These are phyloP conservation scores for Medicago ruthenica DNA, from an alignment of 306 rosid species.

Conservation along the genomic window DNA sequence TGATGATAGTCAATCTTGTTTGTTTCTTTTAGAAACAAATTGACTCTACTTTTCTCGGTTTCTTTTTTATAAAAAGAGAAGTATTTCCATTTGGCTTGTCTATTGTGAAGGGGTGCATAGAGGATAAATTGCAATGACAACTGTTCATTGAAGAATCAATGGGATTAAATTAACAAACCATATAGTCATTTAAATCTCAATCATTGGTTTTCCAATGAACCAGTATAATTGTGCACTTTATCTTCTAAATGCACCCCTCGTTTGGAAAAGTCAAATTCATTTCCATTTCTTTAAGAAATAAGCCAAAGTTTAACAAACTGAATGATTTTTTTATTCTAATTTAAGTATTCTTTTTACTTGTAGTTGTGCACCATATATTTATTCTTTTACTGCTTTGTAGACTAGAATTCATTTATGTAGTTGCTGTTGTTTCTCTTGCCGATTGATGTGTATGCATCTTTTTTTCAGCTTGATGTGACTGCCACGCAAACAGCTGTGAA, in stretches of 20 bases:
- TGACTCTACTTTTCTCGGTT: neutral
- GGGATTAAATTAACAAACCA: neutral
- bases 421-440: constrained; percentile 29
- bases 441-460: constrained; percentile 7
- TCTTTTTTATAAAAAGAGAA: neutral
- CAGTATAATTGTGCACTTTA: neutral
- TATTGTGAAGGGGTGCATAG: neutral
- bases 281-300: constrained; percentile 1
- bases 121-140: neutral
- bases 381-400: neutral
- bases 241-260: neutral
- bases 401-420: neutral
- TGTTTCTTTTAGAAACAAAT: neutral
- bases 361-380: neutral
- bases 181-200: neutral
- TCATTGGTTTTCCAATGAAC: neutral
- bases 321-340: neutral
- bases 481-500: constrained; percentile 44
- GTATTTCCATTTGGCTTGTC: constrained; percentile 1
- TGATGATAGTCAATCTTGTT: constrained; percentile 6
- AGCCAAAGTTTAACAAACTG: neutral
- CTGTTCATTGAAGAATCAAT: neutral
- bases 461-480: constrained; percentile 53
- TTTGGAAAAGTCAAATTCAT: neutral
- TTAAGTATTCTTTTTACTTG: neutral